Conservation (phyloP, 2,329 filamentous ascomycete species). For the Apiospora hydei region DNA sequence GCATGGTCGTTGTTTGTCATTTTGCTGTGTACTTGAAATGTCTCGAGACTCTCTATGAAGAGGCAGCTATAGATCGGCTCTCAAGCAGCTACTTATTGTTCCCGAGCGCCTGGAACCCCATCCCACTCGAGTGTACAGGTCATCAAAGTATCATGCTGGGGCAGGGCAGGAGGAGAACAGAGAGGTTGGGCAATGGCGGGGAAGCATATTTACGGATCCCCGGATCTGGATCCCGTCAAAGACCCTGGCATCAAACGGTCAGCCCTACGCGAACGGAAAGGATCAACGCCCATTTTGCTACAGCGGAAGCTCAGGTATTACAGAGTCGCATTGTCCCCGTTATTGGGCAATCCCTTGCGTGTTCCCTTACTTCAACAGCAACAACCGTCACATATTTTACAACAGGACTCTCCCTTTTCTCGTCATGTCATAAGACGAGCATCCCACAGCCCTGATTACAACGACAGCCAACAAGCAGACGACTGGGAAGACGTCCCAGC, state of each 20-base stretch:
- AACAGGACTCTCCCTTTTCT: neutral
- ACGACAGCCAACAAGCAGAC: no score
- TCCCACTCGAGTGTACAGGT: neutral
- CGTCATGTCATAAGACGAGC: neutral
- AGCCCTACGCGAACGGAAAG: neutral
- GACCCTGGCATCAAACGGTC: neutral
- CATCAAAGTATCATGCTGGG: neutral
- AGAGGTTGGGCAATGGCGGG: neutral
- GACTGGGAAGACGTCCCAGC: no score
- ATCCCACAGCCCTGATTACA: neutral
- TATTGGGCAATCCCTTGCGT: neutral
- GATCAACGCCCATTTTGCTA: neutral
- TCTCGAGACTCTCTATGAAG: neutral
- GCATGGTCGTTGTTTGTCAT: neutral
- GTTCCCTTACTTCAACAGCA: neutral
- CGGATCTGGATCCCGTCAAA: neutral
- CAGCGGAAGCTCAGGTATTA: neutral
- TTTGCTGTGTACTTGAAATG: neutral
- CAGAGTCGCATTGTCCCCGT: neutral
- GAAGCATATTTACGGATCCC: neutral
- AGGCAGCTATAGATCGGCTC: neutral
- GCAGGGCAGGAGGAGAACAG: no score
- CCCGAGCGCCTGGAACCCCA: neutral
- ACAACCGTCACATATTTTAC: neutral
- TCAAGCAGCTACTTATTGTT: neutral